Percentiles rank a stretch among this genome's conserved stretches.
Evolutionary conservation across 345 rosid genomes (phyloP).

Genomic region (Gossypium herbaceum): DNA sequence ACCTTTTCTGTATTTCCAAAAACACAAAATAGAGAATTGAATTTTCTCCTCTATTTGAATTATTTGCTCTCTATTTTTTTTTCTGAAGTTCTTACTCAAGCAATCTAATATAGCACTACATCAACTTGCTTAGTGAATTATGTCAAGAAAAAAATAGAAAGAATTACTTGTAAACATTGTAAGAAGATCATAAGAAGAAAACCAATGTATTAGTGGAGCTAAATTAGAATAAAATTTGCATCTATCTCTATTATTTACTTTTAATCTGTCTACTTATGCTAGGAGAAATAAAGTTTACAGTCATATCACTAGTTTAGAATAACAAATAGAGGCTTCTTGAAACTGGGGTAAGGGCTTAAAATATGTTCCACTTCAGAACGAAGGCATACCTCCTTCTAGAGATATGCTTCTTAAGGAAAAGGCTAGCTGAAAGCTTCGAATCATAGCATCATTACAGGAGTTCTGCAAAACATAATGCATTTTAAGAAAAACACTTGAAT

Average conservation of each 20-base stretch:
- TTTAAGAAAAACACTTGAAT: slow-evolving; percentile 1
- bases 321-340: neutral
- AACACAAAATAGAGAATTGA: neutral
- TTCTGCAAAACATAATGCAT: slow-evolving; percentile 32
- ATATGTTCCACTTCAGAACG: neutral
- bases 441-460: slow-evolving; percentile 52
- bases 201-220: neutral
- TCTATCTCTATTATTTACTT: neutral
- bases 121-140: neutral
- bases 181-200: neutral
- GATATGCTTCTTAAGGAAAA: slow-evolving; percentile 51
- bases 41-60: no score
- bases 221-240: neutral
- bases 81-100: neutral
- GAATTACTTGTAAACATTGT: neutral
- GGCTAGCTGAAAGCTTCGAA: slow-evolving; percentile 66
- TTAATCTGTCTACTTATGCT: neutral
- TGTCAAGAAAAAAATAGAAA: neutral
- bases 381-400: slow-evolving; percentile 38
- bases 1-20: neutral
- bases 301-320: neutral
- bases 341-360: neutral
- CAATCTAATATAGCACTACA: neutral
- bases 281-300: neutral
- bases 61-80: neutral